Evolutionary conservation across 495 filamentous ascomycete genomes (phyloP).

Genomic region (Bombardia bombarda): DNA sequence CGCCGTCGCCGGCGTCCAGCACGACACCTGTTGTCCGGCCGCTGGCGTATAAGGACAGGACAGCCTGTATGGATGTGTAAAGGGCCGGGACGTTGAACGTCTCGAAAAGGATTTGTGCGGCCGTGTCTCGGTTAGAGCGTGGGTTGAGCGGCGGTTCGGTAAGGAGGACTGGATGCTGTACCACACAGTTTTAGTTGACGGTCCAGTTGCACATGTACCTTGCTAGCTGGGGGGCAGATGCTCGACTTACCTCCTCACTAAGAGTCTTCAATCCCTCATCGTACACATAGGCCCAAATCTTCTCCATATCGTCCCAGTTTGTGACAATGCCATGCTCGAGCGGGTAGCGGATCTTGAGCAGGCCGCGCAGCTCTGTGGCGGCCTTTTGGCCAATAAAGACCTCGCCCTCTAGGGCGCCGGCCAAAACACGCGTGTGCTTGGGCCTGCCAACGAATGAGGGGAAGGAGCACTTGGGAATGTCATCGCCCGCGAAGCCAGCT

Average conservation of each 20-base stretch:
- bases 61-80: constrained; percentile 94
- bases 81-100: constrained; percentile 97
- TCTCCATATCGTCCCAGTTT: constrained; percentile 99
- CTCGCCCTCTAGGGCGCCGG: constrained; percentile 92
- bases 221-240: not conserved
- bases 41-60: constrained; percentile 92
- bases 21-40: constrained; percentile 96
- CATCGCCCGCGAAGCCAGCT: constrained; percentile 93
- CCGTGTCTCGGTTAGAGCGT: constrained; percentile 88
- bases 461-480: constrained; percentile 91
- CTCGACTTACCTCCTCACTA: constrained; percentile 79
- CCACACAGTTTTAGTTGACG: constrained; percentile 3
- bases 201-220: too few species aligned
- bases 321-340: constrained; percentile 98
- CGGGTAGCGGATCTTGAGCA: constrained; percentile 92
- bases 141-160: constrained; percentile 97
- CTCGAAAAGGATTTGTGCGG: constrained; percentile 97
- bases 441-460: constrained; percentile 97
- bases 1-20: constrained; percentile 89
- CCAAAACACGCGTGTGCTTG: constrained; percentile 93
- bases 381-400: constrained; percentile 93
- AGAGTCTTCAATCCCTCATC: constrained; percentile 75
- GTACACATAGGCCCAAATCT: constrained; percentile 81
- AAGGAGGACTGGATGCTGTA: constrained; percentile 85
- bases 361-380: constrained; percentile 78